Conservation (phyloP, 2,329 filamentous ascomycete species). For the Hypoxylon sp. region DNA sequence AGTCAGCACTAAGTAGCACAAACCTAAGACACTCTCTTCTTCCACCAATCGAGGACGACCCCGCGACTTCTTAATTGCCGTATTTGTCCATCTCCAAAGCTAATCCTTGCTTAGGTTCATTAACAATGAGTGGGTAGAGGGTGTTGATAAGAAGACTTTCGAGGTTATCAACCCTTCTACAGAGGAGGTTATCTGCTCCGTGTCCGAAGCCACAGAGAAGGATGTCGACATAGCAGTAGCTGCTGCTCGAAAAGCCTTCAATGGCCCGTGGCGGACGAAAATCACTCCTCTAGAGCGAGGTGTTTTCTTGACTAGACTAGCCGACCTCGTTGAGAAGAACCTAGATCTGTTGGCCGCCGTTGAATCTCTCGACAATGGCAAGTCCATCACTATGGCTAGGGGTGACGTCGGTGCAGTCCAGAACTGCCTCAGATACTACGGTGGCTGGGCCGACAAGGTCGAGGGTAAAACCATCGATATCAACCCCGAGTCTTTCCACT, state of each 20-base stretch:
- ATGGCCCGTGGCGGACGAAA: conserved; percentile 77
- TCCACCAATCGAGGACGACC: conserved; percentile 23
- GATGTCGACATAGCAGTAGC: conserved; percentile 85
- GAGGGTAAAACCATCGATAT: conserved; percentile 89
- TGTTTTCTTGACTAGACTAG: conserved; percentile 79
- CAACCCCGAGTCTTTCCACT: conserved; percentile 83
- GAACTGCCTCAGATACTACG: conserved; percentile 86
- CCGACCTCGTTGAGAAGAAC: conserved; percentile 85
- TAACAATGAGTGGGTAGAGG: conserved; percentile 91
- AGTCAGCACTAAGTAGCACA: conserved; percentile 51
- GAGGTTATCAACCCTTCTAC: conserved; percentile 91
- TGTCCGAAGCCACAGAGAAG: conserved; percentile 90
- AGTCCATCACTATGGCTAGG: conserved; percentile 82
- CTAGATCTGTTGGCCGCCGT: conserved; percentile 81
- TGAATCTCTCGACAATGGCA: conserved; percentile 91
- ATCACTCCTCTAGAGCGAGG: conserved; percentile 78
- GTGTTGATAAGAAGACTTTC: conserved; percentile 89
- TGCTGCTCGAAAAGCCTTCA: conserved; percentile 88
- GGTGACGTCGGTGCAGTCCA: conserved; percentile 79
- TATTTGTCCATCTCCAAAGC: conserved; percentile 44
- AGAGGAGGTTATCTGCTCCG: conserved; percentile 86
- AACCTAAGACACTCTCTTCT: not conserved
- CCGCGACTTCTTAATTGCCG: conserved; percentile 19
- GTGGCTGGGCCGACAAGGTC: conserved; percentile 93
- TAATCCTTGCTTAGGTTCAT: conserved; percentile 74